A percentile compares a stretch with the other conserved stretches of the same genome.
Conservation (phyloP, 73 alveolate genomes). For the Tetrahymena elliotti region DNA sequence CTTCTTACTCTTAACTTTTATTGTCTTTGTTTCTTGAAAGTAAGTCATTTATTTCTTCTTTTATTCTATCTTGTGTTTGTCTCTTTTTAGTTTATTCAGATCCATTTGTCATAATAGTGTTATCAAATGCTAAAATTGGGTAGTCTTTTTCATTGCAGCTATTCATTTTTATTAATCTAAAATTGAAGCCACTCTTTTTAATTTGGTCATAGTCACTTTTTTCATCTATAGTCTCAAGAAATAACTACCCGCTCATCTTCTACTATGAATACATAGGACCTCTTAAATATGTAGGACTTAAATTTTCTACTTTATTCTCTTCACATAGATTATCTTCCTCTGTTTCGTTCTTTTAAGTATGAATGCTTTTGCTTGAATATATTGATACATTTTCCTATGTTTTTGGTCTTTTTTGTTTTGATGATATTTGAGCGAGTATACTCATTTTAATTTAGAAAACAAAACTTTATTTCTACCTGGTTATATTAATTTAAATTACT, state of each 20-base stretch:
- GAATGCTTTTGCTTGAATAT: background rate
- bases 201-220: background rate
- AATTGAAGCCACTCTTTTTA: background rate
- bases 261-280: background rate
- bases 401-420: background rate
- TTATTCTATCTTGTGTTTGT: background rate
- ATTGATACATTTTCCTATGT: background rate
- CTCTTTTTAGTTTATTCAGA: background rate
- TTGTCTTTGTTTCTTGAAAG: background rate
- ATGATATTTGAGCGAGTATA: background rate
- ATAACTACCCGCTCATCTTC: background rate
- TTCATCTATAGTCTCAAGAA: background rate
- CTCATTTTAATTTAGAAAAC: background rate
- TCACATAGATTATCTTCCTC: background rate
- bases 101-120: background rate
- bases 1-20: background rate
- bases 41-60: background rate
- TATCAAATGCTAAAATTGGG: background rate
- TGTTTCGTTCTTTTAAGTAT: background rate
- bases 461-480: background rate
- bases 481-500: background rate
- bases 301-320: background rate
- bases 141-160: background rate
- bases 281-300: background rate
- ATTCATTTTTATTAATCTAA: background rate